These are phyloP conservation scores for Paramecium caudatum DNA, from an alignment of 73 alveolate species.

Conservation along the genomic window DNA sequence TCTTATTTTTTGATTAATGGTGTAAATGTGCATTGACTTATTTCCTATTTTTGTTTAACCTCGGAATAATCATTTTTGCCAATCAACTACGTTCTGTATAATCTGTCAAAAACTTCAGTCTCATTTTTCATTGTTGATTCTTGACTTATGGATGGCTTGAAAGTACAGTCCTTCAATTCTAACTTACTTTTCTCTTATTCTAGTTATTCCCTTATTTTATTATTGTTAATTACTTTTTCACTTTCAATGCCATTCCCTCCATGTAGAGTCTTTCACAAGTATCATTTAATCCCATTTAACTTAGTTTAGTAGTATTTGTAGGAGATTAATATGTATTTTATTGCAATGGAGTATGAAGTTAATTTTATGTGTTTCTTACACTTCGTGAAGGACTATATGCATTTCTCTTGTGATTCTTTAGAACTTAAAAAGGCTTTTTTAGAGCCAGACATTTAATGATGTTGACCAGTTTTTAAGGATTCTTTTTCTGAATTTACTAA, in stretches of 20 bases:
- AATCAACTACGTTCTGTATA: not conserved
- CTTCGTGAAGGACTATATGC: not conserved
- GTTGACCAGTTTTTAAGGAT: not conserved
- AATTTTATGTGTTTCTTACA: not conserved
- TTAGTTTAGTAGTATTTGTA: not conserved
- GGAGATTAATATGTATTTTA: constrained; percentile 15
- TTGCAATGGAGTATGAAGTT: not conserved
- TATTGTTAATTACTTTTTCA: constrained; percentile 31
- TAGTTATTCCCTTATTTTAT: constrained; percentile 27
- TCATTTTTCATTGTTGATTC: not conserved
- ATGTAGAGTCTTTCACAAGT: constrained; percentile 56
- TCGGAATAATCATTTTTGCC: constrained; percentile 29
- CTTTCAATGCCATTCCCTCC: constrained; percentile 55
- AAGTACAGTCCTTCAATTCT: constrained; percentile 51
- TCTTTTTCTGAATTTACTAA: not conserved
- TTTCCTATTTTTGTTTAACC: constrained; percentile 17
- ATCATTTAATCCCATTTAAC: constrained; percentile 35
- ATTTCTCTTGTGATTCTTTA: not conserved
- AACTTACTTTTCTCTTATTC: not conserved
- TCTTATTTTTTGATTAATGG: constrained; percentile 12
- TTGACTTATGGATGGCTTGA: constrained; percentile 8
- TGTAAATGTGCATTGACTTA: constrained; percentile 38
- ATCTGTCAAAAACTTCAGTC: not conserved
- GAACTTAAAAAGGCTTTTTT: not conserved
- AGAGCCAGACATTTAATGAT: not conserved